phyloP scores from a whole-genome alignment of 345 rosid genomes.

The Eucalyptus melliodora region DNA sequence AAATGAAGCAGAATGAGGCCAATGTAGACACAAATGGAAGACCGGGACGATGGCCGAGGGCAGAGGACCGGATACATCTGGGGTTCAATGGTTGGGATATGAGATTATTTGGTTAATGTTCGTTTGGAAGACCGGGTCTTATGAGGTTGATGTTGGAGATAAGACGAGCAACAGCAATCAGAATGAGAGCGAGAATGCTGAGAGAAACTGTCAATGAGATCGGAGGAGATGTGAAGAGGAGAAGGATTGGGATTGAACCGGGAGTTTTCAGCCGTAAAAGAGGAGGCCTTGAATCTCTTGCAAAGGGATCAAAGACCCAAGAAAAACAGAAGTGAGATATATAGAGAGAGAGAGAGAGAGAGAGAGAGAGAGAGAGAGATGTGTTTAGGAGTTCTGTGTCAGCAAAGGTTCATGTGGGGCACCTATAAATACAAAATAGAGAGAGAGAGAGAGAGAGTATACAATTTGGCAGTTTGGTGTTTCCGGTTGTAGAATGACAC shows the following conservation, averaged over 20 bases:
- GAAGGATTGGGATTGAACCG: not conserved
- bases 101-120: not conserved
- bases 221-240: not conserved
- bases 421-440: not conserved
- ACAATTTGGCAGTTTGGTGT: not conserved
- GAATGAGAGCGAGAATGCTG: not conserved
- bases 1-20: slow-evolving; percentile 11
- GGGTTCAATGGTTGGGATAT: not conserved
- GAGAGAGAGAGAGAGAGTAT: not conserved
- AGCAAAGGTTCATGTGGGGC: not conserved
- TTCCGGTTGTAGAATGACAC: not conserved
- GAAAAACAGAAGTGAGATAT: not conserved
- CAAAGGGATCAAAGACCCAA: not conserved
- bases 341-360: not conserved
- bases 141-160: not conserved
- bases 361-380: not conserved
- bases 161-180: not conserved
- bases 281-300: not conserved
- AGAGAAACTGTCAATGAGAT: not conserved
- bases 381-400: not conserved
- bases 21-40: not conserved
- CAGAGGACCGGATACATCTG: slow-evolving; percentile 7
- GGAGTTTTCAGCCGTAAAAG: not conserved
- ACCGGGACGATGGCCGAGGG: not conserved
- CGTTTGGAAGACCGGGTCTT: not conserved